phyloP scores from a whole-genome alignment of 306 rosid species.

The Rosa lucieae region DNA sequence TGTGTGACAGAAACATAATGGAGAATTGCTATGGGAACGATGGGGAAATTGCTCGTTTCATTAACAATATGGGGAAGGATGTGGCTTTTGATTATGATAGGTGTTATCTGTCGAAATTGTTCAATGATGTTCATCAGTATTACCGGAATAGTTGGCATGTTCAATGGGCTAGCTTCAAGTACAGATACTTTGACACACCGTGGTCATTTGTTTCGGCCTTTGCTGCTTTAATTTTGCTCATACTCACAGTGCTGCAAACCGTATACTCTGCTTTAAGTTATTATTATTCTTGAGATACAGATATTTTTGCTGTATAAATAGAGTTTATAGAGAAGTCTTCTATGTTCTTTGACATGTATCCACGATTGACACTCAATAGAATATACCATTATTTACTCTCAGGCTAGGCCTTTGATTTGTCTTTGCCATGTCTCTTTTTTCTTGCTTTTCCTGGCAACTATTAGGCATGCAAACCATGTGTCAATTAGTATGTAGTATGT shows the following conservation, averaged over 20 bases:
- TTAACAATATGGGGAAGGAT: conserved; percentile 56
- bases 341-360: not conserved
- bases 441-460: not conserved
- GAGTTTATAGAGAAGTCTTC: too few relatives aligned
- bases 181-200: conserved; percentile 63
- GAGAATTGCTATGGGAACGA: conserved; percentile 67
- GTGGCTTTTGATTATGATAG: conserved; percentile 51
- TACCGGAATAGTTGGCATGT: conserved; percentile 50
- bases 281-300: not conserved
- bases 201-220: conserved; percentile 68
- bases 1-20: conserved; percentile 45
- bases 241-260: conserved; percentile 58
- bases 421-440: not conserved
- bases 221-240: conserved; percentile 48
- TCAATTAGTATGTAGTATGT: not conserved
- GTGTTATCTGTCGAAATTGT: conserved; percentile 45
- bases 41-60: conserved; percentile 45
- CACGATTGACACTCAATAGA: not conserved
- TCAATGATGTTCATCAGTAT: conserved; percentile 48
- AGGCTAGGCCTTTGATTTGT: too few relatives aligned
- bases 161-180: conserved; percentile 65
- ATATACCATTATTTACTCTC: not conserved
- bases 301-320: too few relatives aligned
- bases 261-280: conserved; percentile 37
- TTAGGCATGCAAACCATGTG: too few relatives aligned